Evolutionary conservation across 805 yeast genomes (phyloP).

Genomic region (Ogataea wickerhamii): DNA sequence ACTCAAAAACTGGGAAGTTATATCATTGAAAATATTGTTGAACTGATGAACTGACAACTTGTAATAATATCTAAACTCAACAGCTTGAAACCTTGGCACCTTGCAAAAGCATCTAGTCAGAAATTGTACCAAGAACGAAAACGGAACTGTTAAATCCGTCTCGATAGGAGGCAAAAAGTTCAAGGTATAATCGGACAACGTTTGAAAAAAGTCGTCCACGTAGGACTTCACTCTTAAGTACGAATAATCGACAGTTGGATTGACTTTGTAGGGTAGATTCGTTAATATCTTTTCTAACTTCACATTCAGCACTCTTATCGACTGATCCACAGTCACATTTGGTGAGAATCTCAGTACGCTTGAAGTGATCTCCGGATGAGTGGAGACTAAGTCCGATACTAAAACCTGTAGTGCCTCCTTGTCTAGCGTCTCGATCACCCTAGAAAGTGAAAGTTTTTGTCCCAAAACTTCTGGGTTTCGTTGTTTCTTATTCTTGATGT

Average conservation of each 20-base stretch:
- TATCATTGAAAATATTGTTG: conserved; percentile 28
- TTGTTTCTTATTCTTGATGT: conserved; percentile 33
- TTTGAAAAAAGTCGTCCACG: conserved; percentile 64
- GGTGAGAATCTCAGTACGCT: conserved; percentile 55
- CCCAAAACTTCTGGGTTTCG: conserved; percentile 43
- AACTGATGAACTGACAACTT: conserved; percentile 33
- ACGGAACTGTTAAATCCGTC: conserved; percentile 46
- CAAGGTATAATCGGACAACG: conserved; percentile 70
- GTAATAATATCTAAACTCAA: conserved; percentile 48
- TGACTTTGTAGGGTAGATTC: conserved; percentile 73
- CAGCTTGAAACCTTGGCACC: conserved; percentile 62
- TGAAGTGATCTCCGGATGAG: conserved; percentile 58
- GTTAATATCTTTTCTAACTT: conserved; percentile 44
- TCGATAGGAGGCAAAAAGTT: conserved; percentile 72
- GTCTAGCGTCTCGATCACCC: conserved; percentile 69
- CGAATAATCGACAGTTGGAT: conserved; percentile 68
- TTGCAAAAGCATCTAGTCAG: conserved; percentile 57
- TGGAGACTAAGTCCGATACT: conserved; percentile 48
- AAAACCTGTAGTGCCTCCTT: conserved; percentile 50
- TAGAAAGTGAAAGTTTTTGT: conserved; percentile 55
- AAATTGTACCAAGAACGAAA: conserved; percentile 56
- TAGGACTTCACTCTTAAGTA: conserved; percentile 67
- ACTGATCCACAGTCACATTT: conserved; percentile 49
- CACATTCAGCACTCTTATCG: conserved; percentile 45
- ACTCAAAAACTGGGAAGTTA: conserved; percentile 24